phyloP scores from a whole-genome alignment of 1,139 yeast species.

The Oligophagozyma castellii region DNA sequence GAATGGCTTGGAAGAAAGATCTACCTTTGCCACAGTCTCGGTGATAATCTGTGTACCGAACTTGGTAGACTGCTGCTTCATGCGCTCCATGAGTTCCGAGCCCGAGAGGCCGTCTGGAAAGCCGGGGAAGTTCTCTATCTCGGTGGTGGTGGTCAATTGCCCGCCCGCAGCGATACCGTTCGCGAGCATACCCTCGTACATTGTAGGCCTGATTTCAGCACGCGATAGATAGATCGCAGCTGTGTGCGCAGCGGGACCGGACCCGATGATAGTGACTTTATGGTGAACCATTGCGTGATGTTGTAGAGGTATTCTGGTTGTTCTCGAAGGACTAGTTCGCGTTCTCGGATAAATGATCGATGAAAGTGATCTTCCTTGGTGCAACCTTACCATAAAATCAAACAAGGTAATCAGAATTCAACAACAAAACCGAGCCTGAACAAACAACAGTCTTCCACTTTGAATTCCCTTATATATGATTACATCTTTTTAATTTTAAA shows the following conservation, averaged over 20 bases:
- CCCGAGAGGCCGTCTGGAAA: conserved; percentile 94
- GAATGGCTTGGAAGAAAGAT: conserved; percentile 74
- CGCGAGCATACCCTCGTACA: conserved; percentile 94
- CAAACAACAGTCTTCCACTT: too few relatives aligned
- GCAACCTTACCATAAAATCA: too few relatives aligned
- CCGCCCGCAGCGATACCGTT: conserved; percentile 99
- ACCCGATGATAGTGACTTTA: conserved; percentile 84
- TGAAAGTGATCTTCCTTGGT: neutral
- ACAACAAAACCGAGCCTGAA: too few relatives aligned
- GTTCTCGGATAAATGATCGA: too few relatives aligned
- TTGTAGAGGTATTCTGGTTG: conserved; percentile 1
- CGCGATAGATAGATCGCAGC: conserved; percentile 95
- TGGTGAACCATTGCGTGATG: conserved; percentile 76
- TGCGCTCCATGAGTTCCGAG: conserved; percentile 75
- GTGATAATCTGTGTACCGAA: conserved; percentile 92
- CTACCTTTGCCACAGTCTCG: conserved; percentile 87
- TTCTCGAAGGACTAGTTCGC: conserved; percentile 1
- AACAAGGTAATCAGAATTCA: too few relatives aligned
- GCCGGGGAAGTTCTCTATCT: conserved; percentile 95
- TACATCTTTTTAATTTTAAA: too few relatives aligned
- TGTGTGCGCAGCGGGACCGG: conserved; percentile 99
- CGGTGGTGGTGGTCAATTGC: conserved; percentile 95
- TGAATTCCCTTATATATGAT: too few relatives aligned
- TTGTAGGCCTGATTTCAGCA: conserved; percentile 87
- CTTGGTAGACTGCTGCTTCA: conserved; percentile 75